Conservation (phyloP, 2,329 filamentous ascomycete genomes). For the Delphinella strobiligena region DNA sequence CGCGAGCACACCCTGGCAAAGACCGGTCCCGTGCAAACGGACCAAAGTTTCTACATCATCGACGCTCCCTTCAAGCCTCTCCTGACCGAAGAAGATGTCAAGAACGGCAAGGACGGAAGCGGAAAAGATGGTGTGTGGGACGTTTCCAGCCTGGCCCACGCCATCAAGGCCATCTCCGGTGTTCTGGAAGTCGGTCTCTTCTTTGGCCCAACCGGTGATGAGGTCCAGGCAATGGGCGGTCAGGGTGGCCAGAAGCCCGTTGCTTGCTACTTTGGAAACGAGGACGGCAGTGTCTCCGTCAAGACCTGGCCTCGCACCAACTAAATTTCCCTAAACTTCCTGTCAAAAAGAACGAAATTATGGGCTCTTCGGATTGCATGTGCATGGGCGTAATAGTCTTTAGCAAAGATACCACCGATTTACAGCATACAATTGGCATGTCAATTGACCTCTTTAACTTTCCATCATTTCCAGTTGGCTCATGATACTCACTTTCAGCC, state of each 20-base stretch:
- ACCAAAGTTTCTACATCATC: constrained; percentile 80
- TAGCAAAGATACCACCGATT: background rate
- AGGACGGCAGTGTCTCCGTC: constrained; percentile 38
- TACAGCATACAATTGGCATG: too few species aligned
- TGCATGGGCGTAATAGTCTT: background rate
- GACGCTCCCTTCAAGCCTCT: constrained; percentile 77
- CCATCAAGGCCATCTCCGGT: constrained; percentile 70
- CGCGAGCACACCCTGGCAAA: constrained; percentile 64
- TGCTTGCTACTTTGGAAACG: constrained; percentile 89
- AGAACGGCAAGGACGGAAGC: constrained; percentile 24
- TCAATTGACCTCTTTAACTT: too few species aligned
- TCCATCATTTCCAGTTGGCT: too few species aligned
- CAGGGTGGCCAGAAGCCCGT: constrained; percentile 78
- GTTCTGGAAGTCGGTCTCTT: constrained; percentile 91
- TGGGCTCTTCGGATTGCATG: background rate
- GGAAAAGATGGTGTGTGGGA: constrained; percentile 59
- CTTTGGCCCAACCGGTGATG: constrained; percentile 63
- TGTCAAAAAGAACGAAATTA: background rate
- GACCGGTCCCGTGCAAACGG: constrained; percentile 71
- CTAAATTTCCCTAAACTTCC: too few species aligned
- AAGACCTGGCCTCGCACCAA: background rate
- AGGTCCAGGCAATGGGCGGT: constrained; percentile 47
- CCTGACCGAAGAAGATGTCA: constrained; percentile 48
- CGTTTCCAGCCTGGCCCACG: constrained; percentile 58
- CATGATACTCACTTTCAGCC: too few species aligned